Base-by-base conservation (phyloP, 1,284 basidiomycete species). In the Meripilus lineatus region DNA sequence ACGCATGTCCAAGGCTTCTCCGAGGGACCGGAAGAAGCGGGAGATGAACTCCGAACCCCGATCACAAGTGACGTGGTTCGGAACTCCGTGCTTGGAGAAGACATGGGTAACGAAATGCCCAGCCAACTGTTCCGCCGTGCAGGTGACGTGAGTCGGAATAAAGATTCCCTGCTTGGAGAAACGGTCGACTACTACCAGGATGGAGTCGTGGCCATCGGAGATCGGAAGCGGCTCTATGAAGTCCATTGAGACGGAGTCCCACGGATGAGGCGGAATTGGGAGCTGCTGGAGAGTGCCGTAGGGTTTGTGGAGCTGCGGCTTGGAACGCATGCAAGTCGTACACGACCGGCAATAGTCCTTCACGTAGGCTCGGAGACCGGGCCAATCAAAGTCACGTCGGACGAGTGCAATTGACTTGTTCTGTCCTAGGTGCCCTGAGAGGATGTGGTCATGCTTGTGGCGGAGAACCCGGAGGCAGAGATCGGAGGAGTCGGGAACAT, bases 91-190 rank as follows among this genome's bases (percentile, higher is more conserved):
- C 13, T 60, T 52, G 26, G 42, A 50, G 47, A 61, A 63, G 11
- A 67, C 54, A 30, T 59, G 56, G 11, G 51, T 40, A 18, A 64
- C 17, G 40, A 61, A 69, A 3, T 64, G 49, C 6, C 48, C 39
- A 0, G 58, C 59, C 0, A 65, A 54, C 23, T 62, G 64, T 4
- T 59, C 53, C 8, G 66, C 60, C 1, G 53, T 57, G 1, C 69
- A 48, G 10, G 64, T 59, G 7, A 56, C 50, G 17, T 49, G 32
- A 5, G 54, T 51, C 11, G 58, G 59, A 42, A 55, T 46, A 34
- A 51, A 49, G 34, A 49, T 45, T 4, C 15, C 21, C 7, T 48
- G 44, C 38, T 50, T 49, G 35, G 44, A 25, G 13, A 44, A 25
- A 11, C 18, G 8, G 40, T 50, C 45, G 2, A 50, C 24, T 3